These are phyloP conservation scores for Apophysomyces variabilis DNA, from an alignment of 371 early-diverging fungal genomes.

Conservation along the genomic window DNA sequence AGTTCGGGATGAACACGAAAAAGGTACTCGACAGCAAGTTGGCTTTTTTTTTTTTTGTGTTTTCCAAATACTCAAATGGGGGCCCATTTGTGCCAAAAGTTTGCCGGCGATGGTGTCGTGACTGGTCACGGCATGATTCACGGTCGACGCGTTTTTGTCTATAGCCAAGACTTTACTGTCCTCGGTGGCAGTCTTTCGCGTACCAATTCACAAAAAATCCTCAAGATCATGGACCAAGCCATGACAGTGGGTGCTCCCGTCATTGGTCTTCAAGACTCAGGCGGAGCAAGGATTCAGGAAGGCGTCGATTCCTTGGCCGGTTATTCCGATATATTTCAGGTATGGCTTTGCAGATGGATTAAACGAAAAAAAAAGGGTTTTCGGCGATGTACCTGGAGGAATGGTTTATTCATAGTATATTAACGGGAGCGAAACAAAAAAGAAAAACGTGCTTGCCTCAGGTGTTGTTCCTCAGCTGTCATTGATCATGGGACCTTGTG, in stretches of 20 bases:
- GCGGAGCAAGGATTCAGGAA: conserved; percentile 98
- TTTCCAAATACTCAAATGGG: background rate
- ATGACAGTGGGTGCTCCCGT: conserved; percentile 93
- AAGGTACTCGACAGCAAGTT: conserved; percentile 48
- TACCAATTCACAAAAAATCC: conserved; percentile 91
- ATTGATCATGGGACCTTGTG: conserved; percentile 97
- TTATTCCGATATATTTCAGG: conserved; percentile 95
- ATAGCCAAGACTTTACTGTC: conserved; percentile 94
- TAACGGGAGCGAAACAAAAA: background rate
- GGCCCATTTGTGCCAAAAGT: conserved; percentile 29
- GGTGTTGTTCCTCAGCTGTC: conserved; percentile 97
- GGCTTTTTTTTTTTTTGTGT: background rate
- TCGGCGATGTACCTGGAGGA: no score
- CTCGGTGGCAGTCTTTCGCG: conserved; percentile 92
- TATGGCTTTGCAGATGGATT: background rate
- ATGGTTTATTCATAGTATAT: no score
- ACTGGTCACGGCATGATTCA: conserved; percentile 95
- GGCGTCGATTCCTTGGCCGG: conserved; percentile 97
- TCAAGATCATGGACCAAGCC: conserved; percentile 97
- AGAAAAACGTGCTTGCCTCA: conserved; percentile 88
- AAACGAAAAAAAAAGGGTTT: background rate
- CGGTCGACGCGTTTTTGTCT: conserved; percentile 91
- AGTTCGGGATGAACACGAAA: conserved; percentile 91
- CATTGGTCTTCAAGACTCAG: conserved; percentile 96
- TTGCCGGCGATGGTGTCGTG: conserved; percentile 95